Conservation (phyloP, 805 yeast species). For the Cyberlindnera japonica region DNA sequence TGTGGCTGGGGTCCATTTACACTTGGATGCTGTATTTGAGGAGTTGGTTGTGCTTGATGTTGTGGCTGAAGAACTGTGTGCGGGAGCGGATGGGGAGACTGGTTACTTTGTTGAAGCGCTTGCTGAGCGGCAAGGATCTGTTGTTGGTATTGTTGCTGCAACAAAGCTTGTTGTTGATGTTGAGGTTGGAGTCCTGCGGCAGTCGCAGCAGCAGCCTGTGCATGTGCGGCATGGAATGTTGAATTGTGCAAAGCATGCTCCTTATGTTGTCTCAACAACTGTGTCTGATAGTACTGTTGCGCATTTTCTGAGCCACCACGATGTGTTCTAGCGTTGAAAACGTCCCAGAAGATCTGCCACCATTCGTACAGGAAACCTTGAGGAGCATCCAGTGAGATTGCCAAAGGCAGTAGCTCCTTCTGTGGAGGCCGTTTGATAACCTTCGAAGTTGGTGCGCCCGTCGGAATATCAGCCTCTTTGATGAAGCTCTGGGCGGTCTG, state of each 20-base stretch:
- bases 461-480: slow-evolving; percentile 66
- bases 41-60: slow-evolving; percentile 4
- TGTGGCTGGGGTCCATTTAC: slow-evolving; percentile 5
- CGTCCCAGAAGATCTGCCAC: slow-evolving; percentile 97
- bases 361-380: slow-evolving; percentile 87
- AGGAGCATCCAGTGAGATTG: slow-evolving; percentile 72
- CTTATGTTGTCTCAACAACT: slow-evolving; percentile 55
- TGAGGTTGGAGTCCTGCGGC: slow-evolving; percentile 8
- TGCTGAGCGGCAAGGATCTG: slow-evolving; percentile 5
- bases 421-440: slow-evolving; percentile 24
- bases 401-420: slow-evolving; percentile 45
- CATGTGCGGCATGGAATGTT: slow-evolving; percentile 40
- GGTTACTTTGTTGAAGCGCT: slow-evolving; percentile 8
- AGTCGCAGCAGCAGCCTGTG: slow-evolving; percentile 12
- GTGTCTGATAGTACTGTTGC: slow-evolving; percentile 65
- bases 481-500: slow-evolving; percentile 72
- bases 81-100: slow-evolving; percentile 2
- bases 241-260: slow-evolving; percentile 47
- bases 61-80: slow-evolving; percentile 1
- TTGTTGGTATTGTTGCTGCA: slow-evolving; percentile 8
- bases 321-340: slow-evolving; percentile 75
- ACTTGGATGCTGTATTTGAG: slow-evolving; percentile 2
- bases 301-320: slow-evolving; percentile 62
- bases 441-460: slow-evolving; percentile 21
- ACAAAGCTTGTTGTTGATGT: slow-evolving; percentile 3